These are phyloP conservation scores for Cladosporium sp. DNA, from an alignment of 2,329 filamentous ascomycete species.

Conservation along the genomic window DNA sequence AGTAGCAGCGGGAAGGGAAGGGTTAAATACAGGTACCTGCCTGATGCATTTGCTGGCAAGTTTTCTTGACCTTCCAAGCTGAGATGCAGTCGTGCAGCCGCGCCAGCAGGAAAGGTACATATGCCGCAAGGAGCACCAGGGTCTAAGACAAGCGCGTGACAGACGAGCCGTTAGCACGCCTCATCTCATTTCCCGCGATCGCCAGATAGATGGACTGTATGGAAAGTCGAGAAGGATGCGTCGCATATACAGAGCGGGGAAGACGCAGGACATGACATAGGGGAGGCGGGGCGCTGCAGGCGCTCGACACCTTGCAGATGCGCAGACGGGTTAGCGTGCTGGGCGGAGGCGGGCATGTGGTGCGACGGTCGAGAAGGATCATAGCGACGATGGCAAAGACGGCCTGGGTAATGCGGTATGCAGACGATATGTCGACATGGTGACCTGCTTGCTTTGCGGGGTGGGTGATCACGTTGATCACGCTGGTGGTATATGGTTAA, in stretches of 20 bases:
- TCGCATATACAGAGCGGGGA: constrained; percentile 16
- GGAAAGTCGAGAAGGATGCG: constrained; percentile 3
- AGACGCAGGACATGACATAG: constrained; percentile 15
- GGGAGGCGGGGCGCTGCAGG: constrained; percentile 17
- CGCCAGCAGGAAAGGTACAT: constrained; percentile 17
- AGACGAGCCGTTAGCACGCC: constrained; percentile 10
- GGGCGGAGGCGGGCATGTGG: constrained; percentile 11
- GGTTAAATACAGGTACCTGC: constrained; percentile 17
- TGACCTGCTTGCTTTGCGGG: constrained; percentile 19
- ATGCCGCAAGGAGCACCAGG: constrained; percentile 17
- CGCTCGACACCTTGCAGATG: constrained; percentile 15
- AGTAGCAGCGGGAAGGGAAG: constrained; percentile 1
- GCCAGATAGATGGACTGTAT: not conserved
- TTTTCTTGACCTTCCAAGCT: not conserved
- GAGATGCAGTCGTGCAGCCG: constrained; percentile 8
- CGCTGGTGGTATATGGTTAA: constrained; percentile 10
- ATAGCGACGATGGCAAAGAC: not conserved
- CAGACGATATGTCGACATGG: constrained; percentile 13
- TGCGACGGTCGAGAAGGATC: not conserved
- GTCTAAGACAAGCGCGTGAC: constrained; percentile 20
- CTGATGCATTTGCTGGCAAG: not conserved
- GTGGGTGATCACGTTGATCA: constrained; percentile 4
- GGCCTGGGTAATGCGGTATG: constrained; percentile 4
- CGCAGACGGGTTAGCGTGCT: not conserved
- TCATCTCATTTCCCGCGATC: constrained; percentile 11